phyloP scores from a whole-genome alignment of 768 basidiomycete genomes.

The Russula sp. region DNA sequence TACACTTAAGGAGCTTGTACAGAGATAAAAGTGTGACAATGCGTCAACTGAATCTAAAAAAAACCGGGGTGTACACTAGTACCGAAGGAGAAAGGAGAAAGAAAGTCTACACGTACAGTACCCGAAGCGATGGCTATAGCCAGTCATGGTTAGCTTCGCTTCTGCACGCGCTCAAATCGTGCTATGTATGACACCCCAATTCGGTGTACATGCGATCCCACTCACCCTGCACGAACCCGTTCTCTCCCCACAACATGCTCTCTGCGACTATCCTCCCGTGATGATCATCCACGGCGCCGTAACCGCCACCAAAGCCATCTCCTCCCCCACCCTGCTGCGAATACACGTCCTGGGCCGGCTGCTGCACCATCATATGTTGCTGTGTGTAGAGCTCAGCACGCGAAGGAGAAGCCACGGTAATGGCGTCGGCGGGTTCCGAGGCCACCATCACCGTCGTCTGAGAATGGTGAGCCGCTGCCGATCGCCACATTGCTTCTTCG shows the following conservation, averaged over 20 bases:
- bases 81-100: neutral
- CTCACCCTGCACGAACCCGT: slow-evolving; percentile 65
- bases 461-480: neutral
- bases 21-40: neutral
- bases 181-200: neutral
- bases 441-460: neutral
- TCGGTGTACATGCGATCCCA: slow-evolving; percentile 41
- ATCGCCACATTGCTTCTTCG: slow-evolving; percentile 12
- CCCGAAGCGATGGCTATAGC: neutral
- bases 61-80: too few relatives aligned
- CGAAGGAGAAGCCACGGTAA: neutral
- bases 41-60: too few relatives aligned
- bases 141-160: too few relatives aligned
- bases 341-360: slow-evolving; percentile 1
- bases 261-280: slow-evolving; percentile 41
- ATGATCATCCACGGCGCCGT: neutral
- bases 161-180: neutral
- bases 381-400: neutral
- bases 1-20: too few relatives aligned
- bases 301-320: neutral
- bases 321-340: neutral
- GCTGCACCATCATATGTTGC: slow-evolving; percentile 10
- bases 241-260: slow-evolving; percentile 58
- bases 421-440: neutral
- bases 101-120: neutral